Base-by-base conservation (phyloP, 1,284 basidiomycete species). In the Cryptococcus sp. region DNA sequence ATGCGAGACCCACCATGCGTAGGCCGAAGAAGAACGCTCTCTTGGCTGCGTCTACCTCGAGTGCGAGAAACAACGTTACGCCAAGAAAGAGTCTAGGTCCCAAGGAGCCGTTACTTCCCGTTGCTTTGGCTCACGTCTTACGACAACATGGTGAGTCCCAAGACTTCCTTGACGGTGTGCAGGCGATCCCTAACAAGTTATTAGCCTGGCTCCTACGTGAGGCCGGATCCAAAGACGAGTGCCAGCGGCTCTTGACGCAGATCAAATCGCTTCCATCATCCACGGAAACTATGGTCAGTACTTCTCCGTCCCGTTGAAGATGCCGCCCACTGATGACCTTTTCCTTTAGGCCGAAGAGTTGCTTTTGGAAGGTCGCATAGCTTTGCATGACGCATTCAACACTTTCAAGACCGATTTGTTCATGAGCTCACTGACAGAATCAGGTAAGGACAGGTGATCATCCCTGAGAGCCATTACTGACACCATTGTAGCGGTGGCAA, bases 381-480 rank as follows among this genome's bases (percentile, higher is more conserved):
- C 86, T 0, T 77, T 94, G 39, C 84, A 89, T 57, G 83, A 86
- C 26, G 88, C 88, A 0, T 87, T 91, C 67, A 83, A 83, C 49
- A 85, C 85, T 23, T 91, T 93, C 80, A 85, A 85, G 49, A 83
- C 85, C 0, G 91, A 94, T 69, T 87, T 94, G 80, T 90, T 91
- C 76, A 80, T 94, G 62, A 91, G 86, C 68, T 93, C 91, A 1
- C 78, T 94, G 19, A 83, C 87, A 0, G 92, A 95, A 75, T 93
- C 91, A 11, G 87, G 91, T 69, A 41, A 55, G 68, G 8, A 10
- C 3, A 34, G 2, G 13, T 59, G 37, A 17, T 34, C 29, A 22
- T 22, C 5, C 23, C 1, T 41, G 19, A 38, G n/a, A 19, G n/a
- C n/a, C 22, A 7, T 23, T 15, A 10, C 16, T 3, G 17, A 39